Evolutionary conservation across 495 filamentous ascomycete genomes (phyloP).

Genomic region (Aspergillus kassunensis): DNA sequence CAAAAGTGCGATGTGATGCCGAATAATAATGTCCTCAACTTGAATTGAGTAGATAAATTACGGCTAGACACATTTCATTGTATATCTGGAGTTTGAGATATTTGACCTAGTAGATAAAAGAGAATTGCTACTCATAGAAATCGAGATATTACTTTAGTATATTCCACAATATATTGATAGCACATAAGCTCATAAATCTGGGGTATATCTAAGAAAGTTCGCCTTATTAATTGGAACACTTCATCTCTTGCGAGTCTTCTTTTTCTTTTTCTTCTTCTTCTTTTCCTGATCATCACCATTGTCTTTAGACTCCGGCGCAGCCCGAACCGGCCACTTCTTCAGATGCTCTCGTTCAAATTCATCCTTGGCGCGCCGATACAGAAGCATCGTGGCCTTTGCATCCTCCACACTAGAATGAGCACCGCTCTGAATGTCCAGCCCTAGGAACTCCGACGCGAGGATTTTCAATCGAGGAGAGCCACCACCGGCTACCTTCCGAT

Average conservation of each 20-base stretch:
- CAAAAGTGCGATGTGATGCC: too few relatives aligned
- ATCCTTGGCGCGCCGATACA: constrained; percentile 76
- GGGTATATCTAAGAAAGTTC: constrained; percentile 27
- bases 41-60: too few relatives aligned
- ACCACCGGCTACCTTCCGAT: constrained; percentile 69
- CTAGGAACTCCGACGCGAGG: constrained; percentile 72
- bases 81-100: too few relatives aligned
- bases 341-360: constrained; percentile 77
- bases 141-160: too few relatives aligned
- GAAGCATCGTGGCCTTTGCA: constrained; percentile 80
- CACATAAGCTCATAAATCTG: constrained; percentile 20
- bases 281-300: constrained; percentile 39
- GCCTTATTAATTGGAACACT: background rate
- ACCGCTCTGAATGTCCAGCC: constrained; percentile 77
- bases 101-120: background rate
- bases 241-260: constrained; percentile 48
- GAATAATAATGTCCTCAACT: too few relatives aligned
- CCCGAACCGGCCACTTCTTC: constrained; percentile 54
- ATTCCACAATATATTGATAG: background rate
- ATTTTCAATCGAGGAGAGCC: constrained; percentile 72
- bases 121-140: background rate
- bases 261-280: constrained; percentile 51
- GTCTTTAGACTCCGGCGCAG: constrained; percentile 35
- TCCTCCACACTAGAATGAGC: constrained; percentile 79
- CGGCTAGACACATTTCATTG: too few relatives aligned